Base-by-base conservation (phyloP, 345 rosid genomes). In the Draba incana region DNA sequence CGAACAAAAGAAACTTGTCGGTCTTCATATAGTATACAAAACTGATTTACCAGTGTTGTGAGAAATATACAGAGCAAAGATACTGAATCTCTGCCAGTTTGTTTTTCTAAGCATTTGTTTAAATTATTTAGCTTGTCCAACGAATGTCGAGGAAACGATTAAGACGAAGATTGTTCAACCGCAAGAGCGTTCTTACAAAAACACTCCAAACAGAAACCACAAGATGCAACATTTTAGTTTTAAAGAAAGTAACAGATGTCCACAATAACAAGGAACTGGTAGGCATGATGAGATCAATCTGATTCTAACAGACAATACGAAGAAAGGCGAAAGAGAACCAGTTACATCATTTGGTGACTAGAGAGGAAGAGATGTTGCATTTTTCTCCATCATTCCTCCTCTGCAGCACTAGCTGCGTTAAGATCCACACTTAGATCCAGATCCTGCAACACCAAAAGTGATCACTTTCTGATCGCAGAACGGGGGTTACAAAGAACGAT, bases 331-430 rank as follows among this genome's bases (percentile, higher is more conserved):
- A 44, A 33, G 62, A 71, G 56, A 62, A 35, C 67, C 23, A 10
- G 25, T 31, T 31, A 51, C 68, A 71, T 20, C 76, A 64, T 57
- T 63, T 57, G 60, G 50, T 64, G 46, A 57, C 12, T 41, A 28
- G 4, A 30, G 44, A 41, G 28, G 50, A 41, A 48, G 27, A 11
- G 57, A 48, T 28, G n/a, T 52, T 12, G 27, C 2, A 31, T 3
- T n/a, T 28, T 6, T 54, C 9, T 52, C 70, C 70, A 62, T 90
- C 81, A 88, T 62, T 91, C 96, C 64, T 91, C 96, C 64, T 87
- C 96, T 1, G 99, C 96, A 41, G 99, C 97, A 77, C 95, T 88
- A 48, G 97, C 99, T 42, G 92, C 96, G 57, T 87, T 91, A 50
- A 91, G 76, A 79, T 91, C 96, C 83, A 91, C 99, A 16, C 86